Base-by-base conservation (phyloP, 169 alveolate species). In the Eimeria brunetti region DNA sequence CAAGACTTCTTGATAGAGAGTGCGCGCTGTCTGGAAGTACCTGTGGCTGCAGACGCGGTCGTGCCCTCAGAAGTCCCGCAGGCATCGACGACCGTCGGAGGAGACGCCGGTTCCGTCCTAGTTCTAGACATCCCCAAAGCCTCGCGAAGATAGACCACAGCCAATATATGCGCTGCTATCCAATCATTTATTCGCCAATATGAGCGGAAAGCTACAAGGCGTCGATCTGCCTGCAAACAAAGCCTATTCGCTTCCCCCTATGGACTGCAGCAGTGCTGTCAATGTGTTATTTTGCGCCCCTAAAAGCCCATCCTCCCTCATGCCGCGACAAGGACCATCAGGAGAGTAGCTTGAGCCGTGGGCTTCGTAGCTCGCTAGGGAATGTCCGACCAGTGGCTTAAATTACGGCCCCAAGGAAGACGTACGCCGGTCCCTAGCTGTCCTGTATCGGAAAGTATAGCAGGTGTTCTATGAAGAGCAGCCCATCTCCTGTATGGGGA, bases 41-140 rank as follows among this genome's bases (percentile, higher is more conserved):
- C 78, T 22, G 62, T 38, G 80, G 92, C 60, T 24, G 92, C 62
- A 62, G 78, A 49, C 16, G 36, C 64, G 41, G 92, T 22, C 11
- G 80, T n/a, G 11, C 80, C 60, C 16, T 36, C 76, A 33, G 76
- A 41, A n/a, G 92, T 44, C 51, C 56, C 81, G 16, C 51, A 53
- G 22, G 92, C 92, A 60, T 62, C 92, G 62, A 44, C 92, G 2
- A 71, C 81, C 76, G 51, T 85, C 49, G 81, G 44, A 36, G 81
- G 44, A 36, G 80, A 62, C 7, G 62, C 24, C 4, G 92, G 56
- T 22, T 85, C 92, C 1, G 69, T 58, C 64, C 41, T 85, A 85
- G 75, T 85, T 30, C 80, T 58, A 24, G 71, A 81, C 89, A 81
- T 53, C 33, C 73, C 89, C 56, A 49, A 44, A 41, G 51, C 2